Conservation (phyloP, 106 monocot species). For the Dendrobium officinale region DNA sequence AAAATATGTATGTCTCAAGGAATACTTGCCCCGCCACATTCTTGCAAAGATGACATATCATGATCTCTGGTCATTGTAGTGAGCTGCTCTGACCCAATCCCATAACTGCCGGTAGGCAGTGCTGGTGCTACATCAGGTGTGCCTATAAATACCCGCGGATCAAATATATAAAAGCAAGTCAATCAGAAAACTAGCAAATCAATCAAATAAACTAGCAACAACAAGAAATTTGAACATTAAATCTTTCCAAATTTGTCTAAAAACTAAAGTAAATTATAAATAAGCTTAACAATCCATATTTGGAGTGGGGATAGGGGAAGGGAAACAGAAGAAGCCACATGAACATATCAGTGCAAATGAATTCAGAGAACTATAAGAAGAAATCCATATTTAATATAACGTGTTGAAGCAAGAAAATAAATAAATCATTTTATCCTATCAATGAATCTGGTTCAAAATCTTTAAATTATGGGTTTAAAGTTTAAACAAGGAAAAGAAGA, state of each 20-base stretch:
- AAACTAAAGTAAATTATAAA: not conserved
- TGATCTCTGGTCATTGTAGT: slow-evolving; percentile 68
- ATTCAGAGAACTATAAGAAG: not conserved
- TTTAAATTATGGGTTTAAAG: not conserved
- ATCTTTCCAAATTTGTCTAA: not conserved
- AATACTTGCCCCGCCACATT: slow-evolving; percentile 72
- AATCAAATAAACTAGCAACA: not conserved
- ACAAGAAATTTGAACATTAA: not conserved
- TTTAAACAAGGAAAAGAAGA: not conserved
- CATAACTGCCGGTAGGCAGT: slow-evolving; percentile 31
- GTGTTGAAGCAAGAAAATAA: not conserved
- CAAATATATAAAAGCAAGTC: not conserved
- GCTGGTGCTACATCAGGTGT: not conserved
- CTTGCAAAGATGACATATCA: slow-evolving; percentile 50
- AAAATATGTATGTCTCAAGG: not conserved
- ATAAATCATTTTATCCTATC: not conserved
- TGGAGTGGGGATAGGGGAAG: not conserved
- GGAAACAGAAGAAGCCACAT: not conserved
- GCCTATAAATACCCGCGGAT: not conserved
- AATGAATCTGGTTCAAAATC: not conserved
- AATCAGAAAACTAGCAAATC: not conserved
- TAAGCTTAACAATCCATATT: not conserved
- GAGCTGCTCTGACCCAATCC: slow-evolving; percentile 55
- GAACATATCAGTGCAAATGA: not conserved
- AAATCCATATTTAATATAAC: not conserved